A percentile compares a stretch with the other conserved stretches of the same genome.
These are phyloP conservation scores for Paracoccidioides lutzii DNA, from an alignment of 2,329 filamentous ascomycete species.

Conservation along the genomic window DNA sequence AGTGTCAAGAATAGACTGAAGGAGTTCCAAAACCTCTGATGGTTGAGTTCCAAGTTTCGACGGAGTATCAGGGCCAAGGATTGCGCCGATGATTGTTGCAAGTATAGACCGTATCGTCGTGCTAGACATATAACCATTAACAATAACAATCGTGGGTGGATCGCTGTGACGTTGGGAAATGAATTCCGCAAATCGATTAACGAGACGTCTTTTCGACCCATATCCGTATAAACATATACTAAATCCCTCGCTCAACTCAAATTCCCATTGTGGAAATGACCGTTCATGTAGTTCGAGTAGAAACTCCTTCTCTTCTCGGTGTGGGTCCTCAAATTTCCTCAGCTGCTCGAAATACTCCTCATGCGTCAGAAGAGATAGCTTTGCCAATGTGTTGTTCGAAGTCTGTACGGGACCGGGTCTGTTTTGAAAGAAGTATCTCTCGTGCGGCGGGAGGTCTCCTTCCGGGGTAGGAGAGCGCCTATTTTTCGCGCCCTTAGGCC, in stretches of 20 bases:
- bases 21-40: conserved; percentile 51
- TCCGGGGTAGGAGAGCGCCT: conserved; percentile 68
- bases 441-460: conserved; percentile 69
- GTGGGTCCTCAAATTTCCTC: conserved; percentile 52
- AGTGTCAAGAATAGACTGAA: conserved; percentile 49
- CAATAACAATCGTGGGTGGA: conserved; percentile 53
- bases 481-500: conserved; percentile 44
- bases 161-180: conserved; percentile 38
- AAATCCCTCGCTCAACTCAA: conserved; percentile 78
- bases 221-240: conserved; percentile 86
- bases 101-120: conserved; percentile 35
- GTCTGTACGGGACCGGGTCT: conserved; percentile 69
- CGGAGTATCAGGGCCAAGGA: conserved; percentile 34
- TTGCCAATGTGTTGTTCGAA: conserved; percentile 69
- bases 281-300: conserved; percentile 63
- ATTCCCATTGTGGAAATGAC: conserved; percentile 82
- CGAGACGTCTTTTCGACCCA: conserved; percentile 69
- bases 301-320: conserved; percentile 55
- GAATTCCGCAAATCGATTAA: conserved; percentile 62
- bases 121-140: conserved; percentile 63
- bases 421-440: conserved; percentile 89
- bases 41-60: conserved; percentile 51
- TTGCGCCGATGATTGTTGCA: conserved; percentile 50
- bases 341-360: conserved; percentile 77
- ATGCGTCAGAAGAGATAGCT: conserved; percentile 66